Percentiles rank a stretch among this genome's conserved stretches.
Evolutionary conservation across 441 rosid genomes (phyloP).

Genomic region (Theobroma grandiflorum): DNA sequence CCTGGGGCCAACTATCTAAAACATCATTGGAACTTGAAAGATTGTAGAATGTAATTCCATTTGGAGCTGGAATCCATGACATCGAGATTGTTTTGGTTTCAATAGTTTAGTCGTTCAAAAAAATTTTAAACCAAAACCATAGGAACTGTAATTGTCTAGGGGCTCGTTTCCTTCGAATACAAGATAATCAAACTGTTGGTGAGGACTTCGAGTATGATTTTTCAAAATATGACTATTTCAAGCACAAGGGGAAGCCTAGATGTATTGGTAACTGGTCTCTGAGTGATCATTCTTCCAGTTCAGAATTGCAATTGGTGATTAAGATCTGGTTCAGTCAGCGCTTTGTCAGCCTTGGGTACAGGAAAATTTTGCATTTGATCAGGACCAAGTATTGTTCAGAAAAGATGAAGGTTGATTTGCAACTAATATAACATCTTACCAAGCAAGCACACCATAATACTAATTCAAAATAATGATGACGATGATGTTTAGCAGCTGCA

Average conservation of each 20-base stretch:
- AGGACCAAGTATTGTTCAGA: background rate
- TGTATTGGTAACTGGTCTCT: background rate
- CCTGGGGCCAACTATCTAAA: slow-evolving; percentile 28
- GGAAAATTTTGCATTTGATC: background rate
- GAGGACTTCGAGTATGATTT: background rate
- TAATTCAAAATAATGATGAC: background rate
- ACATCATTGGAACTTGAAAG: slow-evolving; percentile 32
- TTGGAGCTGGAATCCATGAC: background rate
- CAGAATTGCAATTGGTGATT: background rate
- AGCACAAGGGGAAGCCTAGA: background rate
- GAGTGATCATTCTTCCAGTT: background rate
- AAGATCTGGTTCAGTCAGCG: background rate
- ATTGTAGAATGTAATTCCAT: slow-evolving; percentile 6
- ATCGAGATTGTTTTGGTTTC: background rate
- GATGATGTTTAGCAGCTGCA: background rate
- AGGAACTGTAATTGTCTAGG: background rate
- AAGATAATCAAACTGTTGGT: background rate
- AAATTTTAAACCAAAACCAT: background rate
- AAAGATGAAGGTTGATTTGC: background rate
- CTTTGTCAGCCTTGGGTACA: background rate
- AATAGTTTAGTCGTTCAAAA: background rate
- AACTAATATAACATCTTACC: background rate
- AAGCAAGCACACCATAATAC: background rate
- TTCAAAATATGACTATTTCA: background rate
- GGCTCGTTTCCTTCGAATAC: slow-evolving; percentile 1